Base-by-base conservation (phyloP, 202 grass and related monocot genomes). In the Cymbopogon flexuosus region DNA sequence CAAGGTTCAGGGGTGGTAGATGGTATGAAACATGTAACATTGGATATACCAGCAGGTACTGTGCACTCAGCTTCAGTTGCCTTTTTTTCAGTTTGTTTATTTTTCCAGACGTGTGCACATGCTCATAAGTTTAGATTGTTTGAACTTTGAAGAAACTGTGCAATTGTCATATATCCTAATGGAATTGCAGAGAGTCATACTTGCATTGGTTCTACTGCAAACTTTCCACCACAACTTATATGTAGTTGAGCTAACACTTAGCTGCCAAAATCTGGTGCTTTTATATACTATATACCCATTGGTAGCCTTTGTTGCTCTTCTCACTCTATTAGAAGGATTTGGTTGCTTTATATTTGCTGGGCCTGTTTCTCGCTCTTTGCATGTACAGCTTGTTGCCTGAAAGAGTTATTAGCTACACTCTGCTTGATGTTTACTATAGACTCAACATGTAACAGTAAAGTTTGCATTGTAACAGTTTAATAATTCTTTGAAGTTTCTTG, bases 21-120 rank as follows among this genome's bases (percentile, higher is more conserved):
- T 91, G 88, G 90, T 87, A 85, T 92, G 82, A 98, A 94, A 81
- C 86, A 89, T 91, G 82, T 94, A 41, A 84, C 86, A 36, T 88
- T 94, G 63, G 70, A 79, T 41, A 91, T 98, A 57, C 95, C 95
- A 86, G 88, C 95, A 91, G 95, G 95, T 94, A 61, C 9, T 60
- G 79, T 84, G 51, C 75, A 79, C 57, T 65, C 72, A 42, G 23
- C 47, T 85, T 77, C 29, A 77, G 23, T 76, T 77, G 4, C 79
- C 18, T 70, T 23, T 22, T 23, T 76, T 6, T 30, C 45, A 37
- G 5, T 63, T 71, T 74, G 23, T 27, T 75, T 67, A n/a, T 65
- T 72, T 81, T 62, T 30, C 36, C 7, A 52, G 33, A 71, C 68
- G 83, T 79, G 47, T 31, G 72, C 52, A 52, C 66, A 29, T 70